Percentiles rank a stretch among this genome's conserved stretches.
These are phyloP conservation scores for Prunus padus DNA, from an alignment of 306 rosid genomes.

Conservation along the genomic window DNA sequence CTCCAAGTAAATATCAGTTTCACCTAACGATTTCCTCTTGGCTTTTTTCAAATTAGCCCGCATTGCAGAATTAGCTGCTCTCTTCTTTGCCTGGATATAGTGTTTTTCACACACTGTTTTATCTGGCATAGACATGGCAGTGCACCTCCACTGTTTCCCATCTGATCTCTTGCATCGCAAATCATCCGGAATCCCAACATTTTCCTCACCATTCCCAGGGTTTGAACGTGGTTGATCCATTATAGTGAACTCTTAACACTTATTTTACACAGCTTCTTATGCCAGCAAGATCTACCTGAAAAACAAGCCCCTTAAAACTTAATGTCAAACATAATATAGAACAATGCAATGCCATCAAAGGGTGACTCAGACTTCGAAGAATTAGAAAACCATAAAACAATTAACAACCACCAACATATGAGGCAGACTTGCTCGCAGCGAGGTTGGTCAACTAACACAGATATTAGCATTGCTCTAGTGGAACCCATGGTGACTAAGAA, in stretches of 20 bases:
- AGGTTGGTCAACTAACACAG: neutral
- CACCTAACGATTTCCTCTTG: conserved; percentile 66
- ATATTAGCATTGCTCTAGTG: neutral
- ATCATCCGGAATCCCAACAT: conserved; percentile 84
- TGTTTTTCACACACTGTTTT: conserved; percentile 97
- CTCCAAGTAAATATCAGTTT: conserved; percentile 60
- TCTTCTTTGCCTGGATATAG: conserved; percentile 94
- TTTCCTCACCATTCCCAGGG: conserved; percentile 63
- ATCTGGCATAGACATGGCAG: conserved; percentile 98
- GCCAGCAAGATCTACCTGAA: neutral
- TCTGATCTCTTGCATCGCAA: conserved; percentile 96
- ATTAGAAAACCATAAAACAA: neutral
- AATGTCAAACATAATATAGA: neutral
- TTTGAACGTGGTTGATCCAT: conserved; percentile 61
- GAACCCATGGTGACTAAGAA: neutral
- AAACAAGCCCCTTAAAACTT: neutral
- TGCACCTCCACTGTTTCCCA: conserved; percentile 98
- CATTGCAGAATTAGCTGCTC: conserved; percentile 98
- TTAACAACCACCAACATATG: neutral
- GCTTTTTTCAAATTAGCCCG: conserved; percentile 92
- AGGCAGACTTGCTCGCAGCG: neutral
- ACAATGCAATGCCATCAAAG: neutral
- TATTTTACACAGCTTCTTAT: neutral
- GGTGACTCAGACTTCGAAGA: neutral
- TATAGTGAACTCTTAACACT: neutral